Evolutionary conservation across 306 rosid genomes (phyloP), one percentile per base, ranked within the genome.

Genomic region (Citrullus mucosospermus): DNA sequence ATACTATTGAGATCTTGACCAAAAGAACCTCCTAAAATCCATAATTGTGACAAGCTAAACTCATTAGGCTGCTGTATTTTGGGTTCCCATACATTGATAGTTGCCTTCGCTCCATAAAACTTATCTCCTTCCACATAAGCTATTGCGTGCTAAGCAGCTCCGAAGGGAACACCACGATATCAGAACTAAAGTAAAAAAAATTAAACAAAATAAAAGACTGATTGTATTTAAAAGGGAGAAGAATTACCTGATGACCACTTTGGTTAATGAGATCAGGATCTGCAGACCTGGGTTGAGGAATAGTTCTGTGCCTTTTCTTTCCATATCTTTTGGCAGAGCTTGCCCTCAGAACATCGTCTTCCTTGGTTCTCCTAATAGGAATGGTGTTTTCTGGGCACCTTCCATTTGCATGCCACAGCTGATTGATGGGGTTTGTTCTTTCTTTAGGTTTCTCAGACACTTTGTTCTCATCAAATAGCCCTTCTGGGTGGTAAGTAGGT

Each of bases 1-100:
- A 96, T 93, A 89, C 99, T 96, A 87, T 96, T 96, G 9, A 96
- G 93, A 84, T 96, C 99, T 90, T 92, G 89, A 79, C 99, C 99
- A 77, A 96, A 96, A 53, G 99, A 87, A 44, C 99, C 99, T 70
- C 99, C 99, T 78, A 96, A 82, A 53, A 96, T 81, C 99, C 99
- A 96, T 14, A 96, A 88, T 85, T 96, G 99, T 80, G 99, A 92
- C 85, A 96, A 89, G 81, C 99, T 96, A 84, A 96, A 96, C 90
- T 96, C 99, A 80, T 92, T 92, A 75, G 98, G 76, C 79, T 90
- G 98, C 76, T 92, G 98, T 39, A 96, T 96, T 82, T 88, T 92
- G 63, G 99, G 99, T 59, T 91, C 98, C 99, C 99, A 96, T 20
- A 96, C 99, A 83, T 96, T 96, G 30, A 96, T 92, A 60, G 99